Conservation (phyloP, 495 filamentous ascomycete species). For the Lophiostoma macrostomum region DNA sequence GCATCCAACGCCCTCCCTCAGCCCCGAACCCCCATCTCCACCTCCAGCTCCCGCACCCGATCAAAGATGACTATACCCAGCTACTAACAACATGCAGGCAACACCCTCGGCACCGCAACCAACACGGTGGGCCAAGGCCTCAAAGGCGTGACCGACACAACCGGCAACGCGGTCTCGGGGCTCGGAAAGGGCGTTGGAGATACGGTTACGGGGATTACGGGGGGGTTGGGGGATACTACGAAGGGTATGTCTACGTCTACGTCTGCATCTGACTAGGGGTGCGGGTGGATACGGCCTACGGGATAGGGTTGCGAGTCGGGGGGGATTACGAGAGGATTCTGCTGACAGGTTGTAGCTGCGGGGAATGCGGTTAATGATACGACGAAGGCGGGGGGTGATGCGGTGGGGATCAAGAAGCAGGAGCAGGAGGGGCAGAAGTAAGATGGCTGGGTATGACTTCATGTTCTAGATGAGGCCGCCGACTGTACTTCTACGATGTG, state of each 20-base stretch:
- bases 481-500: too few species aligned
- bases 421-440: constrained; percentile 46
- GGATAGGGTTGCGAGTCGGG: neutral
- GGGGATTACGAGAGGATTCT: neutral
- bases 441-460: too few species aligned
- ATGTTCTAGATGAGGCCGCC: too few species aligned
- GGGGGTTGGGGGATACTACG: constrained; percentile 25
- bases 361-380: constrained; percentile 29
- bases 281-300: neutral
- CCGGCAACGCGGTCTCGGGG: constrained; percentile 33
- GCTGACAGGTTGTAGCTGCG: constrained; percentile 6
- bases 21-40: neutral
- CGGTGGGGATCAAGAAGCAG: constrained; percentile 43
- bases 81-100: constrained; percentile 35
- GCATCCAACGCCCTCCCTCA: neutral
- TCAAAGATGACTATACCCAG: neutral
- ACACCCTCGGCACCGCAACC: constrained; percentile 44
- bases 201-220: constrained; percentile 24
- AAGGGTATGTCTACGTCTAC: constrained; percentile 9
- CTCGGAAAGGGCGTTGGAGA: constrained; percentile 31
- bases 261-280: neutral
- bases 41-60: constrained; percentile 26
- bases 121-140: constrained; percentile 62
- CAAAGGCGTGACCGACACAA: constrained; percentile 53
- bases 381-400: constrained; percentile 41